Evolutionary conservation across 352 stramenopile genomes (phyloP).

Genomic region (Phytophthora uliginosa): DNA sequence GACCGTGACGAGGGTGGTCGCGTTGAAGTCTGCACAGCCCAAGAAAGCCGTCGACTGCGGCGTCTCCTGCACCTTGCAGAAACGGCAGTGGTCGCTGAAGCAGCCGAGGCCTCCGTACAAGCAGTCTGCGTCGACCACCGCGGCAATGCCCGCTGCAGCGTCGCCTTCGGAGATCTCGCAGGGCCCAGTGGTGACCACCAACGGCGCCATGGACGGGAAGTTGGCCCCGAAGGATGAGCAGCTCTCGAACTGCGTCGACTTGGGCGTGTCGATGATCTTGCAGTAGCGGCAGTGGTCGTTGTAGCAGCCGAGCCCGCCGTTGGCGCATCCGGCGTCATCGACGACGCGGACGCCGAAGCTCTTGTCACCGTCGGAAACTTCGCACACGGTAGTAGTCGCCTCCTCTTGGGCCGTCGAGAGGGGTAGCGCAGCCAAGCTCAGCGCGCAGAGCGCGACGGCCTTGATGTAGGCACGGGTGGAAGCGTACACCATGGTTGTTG

Average conservation of each 20-base stretch:
- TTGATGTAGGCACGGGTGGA: constrained; percentile 31
- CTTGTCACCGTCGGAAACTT: constrained; percentile 35
- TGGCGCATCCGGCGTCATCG: constrained; percentile 31
- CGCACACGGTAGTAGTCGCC: constrained; percentile 6
- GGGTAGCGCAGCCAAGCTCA: constrained; percentile 24
- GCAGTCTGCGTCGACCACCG: constrained; percentile 37
- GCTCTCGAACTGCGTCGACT: constrained; percentile 42
- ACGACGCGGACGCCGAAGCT: constrained; percentile 42
- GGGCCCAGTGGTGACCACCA: constrained; percentile 22
- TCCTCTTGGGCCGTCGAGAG: constrained; percentile 5
- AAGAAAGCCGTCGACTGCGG: constrained; percentile 36
- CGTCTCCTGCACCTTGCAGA: constrained; percentile 47
- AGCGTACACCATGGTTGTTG: constrained; percentile 33
- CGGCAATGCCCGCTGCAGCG: constrained; percentile 40
- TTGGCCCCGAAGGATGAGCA: constrained; percentile 42
- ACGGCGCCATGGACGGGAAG: constrained; percentile 26
- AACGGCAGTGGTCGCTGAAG: constrained; percentile 50
- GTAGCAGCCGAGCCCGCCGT: constrained; percentile 49
- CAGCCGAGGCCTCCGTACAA: constrained; percentile 50
- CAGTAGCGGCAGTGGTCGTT: constrained; percentile 50
- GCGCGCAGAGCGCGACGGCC: constrained; percentile 17
- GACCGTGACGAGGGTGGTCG: constrained; percentile 21
- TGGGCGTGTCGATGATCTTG: constrained; percentile 43
- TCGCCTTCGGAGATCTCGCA: constrained; percentile 37
- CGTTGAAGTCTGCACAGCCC: constrained; percentile 25